Percentiles rank a stretch among this genome's conserved stretches.
phyloP scores from a whole-genome alignment of 139 green algal genomes.

The Gonium pectorale region DNA sequence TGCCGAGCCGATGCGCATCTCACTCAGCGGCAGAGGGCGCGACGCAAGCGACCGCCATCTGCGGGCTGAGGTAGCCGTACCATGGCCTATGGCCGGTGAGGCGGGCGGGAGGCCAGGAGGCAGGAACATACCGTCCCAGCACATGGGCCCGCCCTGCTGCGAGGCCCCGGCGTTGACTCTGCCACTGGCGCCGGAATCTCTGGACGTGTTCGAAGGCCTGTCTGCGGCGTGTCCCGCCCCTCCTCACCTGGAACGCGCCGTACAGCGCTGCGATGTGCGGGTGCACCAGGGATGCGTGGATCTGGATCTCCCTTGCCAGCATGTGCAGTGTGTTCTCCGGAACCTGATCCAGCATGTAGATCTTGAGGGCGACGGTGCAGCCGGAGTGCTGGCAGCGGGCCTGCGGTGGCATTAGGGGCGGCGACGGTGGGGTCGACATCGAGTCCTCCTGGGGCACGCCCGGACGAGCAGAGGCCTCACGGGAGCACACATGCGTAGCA shows the following conservation, averaged over 20 bases:
- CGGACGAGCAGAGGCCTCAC: too few relatives aligned
- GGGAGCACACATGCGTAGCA: too few relatives aligned
- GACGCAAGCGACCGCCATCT: background rate
- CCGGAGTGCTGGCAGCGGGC: constrained; percentile 4
- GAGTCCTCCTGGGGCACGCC: too few relatives aligned
- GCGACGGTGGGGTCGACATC: too few relatives aligned
- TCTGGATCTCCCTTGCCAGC: constrained; percentile 4
- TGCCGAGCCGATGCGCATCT: too few relatives aligned
- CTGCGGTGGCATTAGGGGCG: too few relatives aligned
- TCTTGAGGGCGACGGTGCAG: constrained; percentile 18
- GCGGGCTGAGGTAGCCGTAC: background rate
- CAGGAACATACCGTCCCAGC: background rate
- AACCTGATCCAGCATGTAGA: constrained; percentile 19
- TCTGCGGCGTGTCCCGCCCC: background rate
- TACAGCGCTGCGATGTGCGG: constrained; percentile 34
- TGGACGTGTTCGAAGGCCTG: background rate
- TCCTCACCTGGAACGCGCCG: constrained; percentile 36
- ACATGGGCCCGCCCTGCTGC: background rate
- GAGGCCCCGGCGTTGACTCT: background rate
- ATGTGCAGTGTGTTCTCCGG: background rate
- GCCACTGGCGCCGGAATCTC: background rate
- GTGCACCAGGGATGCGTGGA: constrained; percentile 13
- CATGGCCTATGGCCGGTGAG: background rate
- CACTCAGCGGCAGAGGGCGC: background rate
- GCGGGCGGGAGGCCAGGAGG: background rate